Percentiles rank a stretch among this genome's conserved stretches.
Conservation (phyloP, 2,329 filamentous ascomycete species). For the Fusarium odoratissimum region DNA sequence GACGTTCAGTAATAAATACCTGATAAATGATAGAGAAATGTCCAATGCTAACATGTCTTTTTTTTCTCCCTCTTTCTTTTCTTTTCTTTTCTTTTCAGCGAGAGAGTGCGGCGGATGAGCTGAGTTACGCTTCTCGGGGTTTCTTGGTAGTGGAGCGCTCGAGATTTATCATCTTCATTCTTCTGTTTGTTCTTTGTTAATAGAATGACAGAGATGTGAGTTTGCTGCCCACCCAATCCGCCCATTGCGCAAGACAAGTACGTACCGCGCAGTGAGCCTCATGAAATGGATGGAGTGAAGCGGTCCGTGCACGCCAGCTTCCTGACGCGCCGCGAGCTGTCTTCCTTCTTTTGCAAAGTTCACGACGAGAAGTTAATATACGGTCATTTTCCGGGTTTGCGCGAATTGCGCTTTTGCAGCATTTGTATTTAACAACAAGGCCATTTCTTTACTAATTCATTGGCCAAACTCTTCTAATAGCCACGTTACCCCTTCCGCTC, state of each 20-base stretch:
- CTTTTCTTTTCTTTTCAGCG: no score
- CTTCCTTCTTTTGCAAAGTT: conserved; percentile 24
- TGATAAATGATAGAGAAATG: neutral
- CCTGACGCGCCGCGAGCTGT: conserved; percentile 41
- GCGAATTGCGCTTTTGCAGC: conserved; percentile 25
- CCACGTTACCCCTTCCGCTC: neutral
- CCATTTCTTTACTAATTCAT: conserved; percentile 1
- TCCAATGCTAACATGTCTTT: neutral
- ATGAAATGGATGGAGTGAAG: neutral
- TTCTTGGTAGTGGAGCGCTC: neutral
- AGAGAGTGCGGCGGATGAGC: neutral
- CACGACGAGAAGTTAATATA: conserved; percentile 28
- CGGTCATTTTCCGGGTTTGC: conserved; percentile 21
- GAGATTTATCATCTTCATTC: neutral
- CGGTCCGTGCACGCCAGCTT: conserved; percentile 38
- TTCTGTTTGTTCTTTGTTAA: neutral
- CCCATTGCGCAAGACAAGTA: neutral
- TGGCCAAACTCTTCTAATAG: neutral
- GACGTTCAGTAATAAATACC: neutral
- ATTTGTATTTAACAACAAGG: conserved; percentile 6
- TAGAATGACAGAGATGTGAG: neutral
- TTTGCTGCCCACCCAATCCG: neutral
- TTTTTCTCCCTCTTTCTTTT: no score
- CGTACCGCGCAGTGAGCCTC: conserved; percentile 14
- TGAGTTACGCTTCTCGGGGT: neutral